A percentile compares a stretch with the other conserved stretches of the same genome.
Evolutionary conservation across 148 eudicot species (phyloP).

Genomic region (Cornus suecica): DNA sequence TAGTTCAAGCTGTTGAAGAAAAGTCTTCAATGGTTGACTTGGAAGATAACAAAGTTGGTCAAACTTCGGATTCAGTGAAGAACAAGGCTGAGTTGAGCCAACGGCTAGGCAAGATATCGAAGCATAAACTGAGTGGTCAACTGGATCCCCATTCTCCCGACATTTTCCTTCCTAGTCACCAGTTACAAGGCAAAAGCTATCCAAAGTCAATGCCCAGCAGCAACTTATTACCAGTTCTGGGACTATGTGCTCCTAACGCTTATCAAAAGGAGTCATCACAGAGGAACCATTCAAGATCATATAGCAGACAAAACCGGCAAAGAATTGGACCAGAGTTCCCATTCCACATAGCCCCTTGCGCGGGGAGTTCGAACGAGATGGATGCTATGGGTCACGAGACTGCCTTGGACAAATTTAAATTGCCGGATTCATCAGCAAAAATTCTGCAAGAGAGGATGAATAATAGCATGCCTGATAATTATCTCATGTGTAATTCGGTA

Average conservation of each 20-base stretch:
- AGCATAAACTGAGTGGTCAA: constrained; percentile 32
- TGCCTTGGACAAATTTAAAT: constrained; percentile 27
- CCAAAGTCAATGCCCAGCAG: constrained; percentile 25
- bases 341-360: constrained; percentile 33
- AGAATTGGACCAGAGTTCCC: constrained; percentile 44
- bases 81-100: constrained; percentile 29
- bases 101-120: constrained; percentile 33
- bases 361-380: constrained; percentile 38
- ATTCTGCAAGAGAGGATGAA: constrained; percentile 36
- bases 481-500: constrained; percentile 45
- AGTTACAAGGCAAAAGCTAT: constrained; percentile 24
- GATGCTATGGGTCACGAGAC: constrained; percentile 32
- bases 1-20: constrained; percentile 34
- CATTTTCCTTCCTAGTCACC: constrained; percentile 25
- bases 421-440: constrained; percentile 40
- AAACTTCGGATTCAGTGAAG: constrained; percentile 23
- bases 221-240: constrained; percentile 64
- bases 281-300: constrained; percentile 42
- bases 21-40: constrained; percentile 25
- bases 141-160: constrained; percentile 29
- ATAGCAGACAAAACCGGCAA: constrained; percentile 47
- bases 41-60: constrained; percentile 31
- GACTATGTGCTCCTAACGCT: constrained; percentile 95
- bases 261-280: constrained; percentile 46
- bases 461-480: constrained; percentile 31